Evolutionary conservation across 2,329 filamentous ascomycete species (phyloP).

Genomic region (Aspergillus clavatus): DNA sequence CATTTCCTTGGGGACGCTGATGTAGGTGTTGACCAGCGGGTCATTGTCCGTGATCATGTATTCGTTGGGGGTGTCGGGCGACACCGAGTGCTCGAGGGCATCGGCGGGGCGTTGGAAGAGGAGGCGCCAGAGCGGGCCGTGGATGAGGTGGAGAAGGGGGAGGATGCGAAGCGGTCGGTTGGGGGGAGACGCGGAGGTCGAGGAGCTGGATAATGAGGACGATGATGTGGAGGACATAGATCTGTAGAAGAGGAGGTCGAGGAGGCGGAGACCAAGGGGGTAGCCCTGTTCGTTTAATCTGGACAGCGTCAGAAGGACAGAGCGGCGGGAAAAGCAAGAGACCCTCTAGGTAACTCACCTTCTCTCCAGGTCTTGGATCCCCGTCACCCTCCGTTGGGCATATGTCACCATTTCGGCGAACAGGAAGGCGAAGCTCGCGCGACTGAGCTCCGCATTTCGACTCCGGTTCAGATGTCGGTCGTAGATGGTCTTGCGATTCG

Average conservation of each 20-base stretch:
- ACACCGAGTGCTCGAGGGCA: conserved; percentile 81
- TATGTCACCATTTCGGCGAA: conserved; percentile 97
- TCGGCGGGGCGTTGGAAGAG: conserved; percentile 89
- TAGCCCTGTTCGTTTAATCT: conserved; percentile 90
- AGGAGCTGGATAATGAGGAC: conserved; percentile 79
- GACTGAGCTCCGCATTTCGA: conserved; percentile 82
- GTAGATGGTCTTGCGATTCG: conserved; percentile 96
- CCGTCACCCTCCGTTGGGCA: conserved; percentile 82
- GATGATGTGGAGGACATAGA: conserved; percentile 72
- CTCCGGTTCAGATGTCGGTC: conserved; percentile 89
- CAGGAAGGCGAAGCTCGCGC: conserved; percentile 90
- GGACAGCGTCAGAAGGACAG: not conserved
- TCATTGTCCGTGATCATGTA: conserved; percentile 99
- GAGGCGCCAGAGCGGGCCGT: conserved; percentile 84
- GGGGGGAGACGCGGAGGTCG: conserved; percentile 63
- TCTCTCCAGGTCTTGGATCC: conserved; percentile 90
- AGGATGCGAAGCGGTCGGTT: conserved; percentile 83
- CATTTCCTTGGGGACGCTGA: conserved; percentile 92
- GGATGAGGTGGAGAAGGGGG: conserved; percentile 89
- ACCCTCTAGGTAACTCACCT: no score
- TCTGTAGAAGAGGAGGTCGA: conserved; percentile 90
- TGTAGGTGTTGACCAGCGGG: conserved; percentile 88
- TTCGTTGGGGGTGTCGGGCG: conserved; percentile 79
- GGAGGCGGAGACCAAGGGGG: conserved; percentile 85
- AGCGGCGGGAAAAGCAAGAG: no score